Evolutionary conservation across 208 protist species (phyloP).

Genomic region (Balamuthia mandrillaris): DNA sequence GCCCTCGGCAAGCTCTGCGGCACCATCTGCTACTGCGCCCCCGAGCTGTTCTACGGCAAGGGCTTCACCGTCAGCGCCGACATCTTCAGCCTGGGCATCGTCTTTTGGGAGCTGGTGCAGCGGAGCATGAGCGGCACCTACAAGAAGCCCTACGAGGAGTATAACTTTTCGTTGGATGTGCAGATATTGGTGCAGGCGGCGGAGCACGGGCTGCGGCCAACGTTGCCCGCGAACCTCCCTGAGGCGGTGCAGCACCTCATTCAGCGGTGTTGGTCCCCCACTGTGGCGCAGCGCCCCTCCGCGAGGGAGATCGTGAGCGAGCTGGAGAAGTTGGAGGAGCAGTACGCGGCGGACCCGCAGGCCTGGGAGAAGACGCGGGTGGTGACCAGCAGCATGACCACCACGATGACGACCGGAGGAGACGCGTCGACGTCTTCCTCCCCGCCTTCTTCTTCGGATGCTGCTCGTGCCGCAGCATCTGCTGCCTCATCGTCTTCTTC

Average conservation of each 20-base stretch:
- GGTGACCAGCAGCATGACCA: too few relatives aligned
- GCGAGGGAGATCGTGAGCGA: background rate
- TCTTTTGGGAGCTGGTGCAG: background rate
- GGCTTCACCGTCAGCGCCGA: background rate
- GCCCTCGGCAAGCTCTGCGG: background rate
- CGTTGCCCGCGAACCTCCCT: background rate
- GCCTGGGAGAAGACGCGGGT: background rate
- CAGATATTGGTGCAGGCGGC: background rate
- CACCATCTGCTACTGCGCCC: background rate
- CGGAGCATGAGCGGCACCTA: background rate
- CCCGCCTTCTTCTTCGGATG: too few relatives aligned
- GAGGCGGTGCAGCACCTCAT: background rate
- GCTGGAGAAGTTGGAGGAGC: background rate
- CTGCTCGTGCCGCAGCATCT: too few relatives aligned
- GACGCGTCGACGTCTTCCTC: too few relatives aligned
- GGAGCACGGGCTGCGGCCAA: background rate
- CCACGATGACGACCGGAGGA: too few relatives aligned
- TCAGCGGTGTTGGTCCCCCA: background rate
- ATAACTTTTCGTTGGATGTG: background rate
- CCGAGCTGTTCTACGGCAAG: background rate
- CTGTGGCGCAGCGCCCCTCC: background rate
- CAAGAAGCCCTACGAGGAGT: background rate
- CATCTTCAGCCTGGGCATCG: constrained; percentile 8
- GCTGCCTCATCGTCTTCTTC: too few relatives aligned
- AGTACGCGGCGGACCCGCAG: background rate